Conservation (phyloP, 2,329 filamentous ascomycete genomes). For the Diaporthe nobilis region DNA sequence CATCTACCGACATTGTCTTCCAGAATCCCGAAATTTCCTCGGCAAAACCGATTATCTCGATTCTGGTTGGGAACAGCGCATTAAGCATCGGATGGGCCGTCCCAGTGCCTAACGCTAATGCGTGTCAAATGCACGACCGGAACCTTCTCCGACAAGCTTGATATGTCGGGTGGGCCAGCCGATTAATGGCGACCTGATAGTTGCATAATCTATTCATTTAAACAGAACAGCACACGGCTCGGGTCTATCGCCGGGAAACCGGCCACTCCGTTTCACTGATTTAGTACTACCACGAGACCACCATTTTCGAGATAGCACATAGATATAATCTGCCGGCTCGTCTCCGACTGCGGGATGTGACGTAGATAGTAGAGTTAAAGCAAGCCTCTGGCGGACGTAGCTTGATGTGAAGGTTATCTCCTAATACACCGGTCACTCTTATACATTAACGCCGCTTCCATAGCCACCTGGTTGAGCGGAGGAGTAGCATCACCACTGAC, state of each 20-base stretch:
- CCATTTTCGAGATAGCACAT: constrained; percentile 4
- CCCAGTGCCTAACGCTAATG: neutral
- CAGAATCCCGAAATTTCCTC: neutral
- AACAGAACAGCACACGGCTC: neutral
- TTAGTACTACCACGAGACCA: neutral
- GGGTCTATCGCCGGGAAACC: neutral
- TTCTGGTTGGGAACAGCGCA: neutral
- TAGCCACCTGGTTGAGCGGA: neutral
- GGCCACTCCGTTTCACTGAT: neutral
- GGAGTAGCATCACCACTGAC: neutral
- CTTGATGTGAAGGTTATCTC: neutral
- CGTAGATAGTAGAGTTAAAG: neutral
- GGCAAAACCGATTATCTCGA: neutral
- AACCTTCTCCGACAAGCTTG: neutral
- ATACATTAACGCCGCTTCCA: neutral
- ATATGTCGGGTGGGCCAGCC: neutral
- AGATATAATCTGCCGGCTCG: constrained; percentile 15
- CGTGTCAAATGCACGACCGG: constrained; percentile 12
- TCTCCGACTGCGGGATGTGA: constrained; percentile 20
- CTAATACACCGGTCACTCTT: neutral
- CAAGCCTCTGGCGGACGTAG: neutral
- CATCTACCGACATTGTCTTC: neutral
- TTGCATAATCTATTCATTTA: neutral
- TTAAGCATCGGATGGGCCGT: constrained; percentile 15
- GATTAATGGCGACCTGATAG: neutral